A percentile compares a stretch with the other conserved stretches of the same genome.
Conservation (phyloP, 371 early-diverging fungal genomes). For the Mortierella sp. region DNA sequence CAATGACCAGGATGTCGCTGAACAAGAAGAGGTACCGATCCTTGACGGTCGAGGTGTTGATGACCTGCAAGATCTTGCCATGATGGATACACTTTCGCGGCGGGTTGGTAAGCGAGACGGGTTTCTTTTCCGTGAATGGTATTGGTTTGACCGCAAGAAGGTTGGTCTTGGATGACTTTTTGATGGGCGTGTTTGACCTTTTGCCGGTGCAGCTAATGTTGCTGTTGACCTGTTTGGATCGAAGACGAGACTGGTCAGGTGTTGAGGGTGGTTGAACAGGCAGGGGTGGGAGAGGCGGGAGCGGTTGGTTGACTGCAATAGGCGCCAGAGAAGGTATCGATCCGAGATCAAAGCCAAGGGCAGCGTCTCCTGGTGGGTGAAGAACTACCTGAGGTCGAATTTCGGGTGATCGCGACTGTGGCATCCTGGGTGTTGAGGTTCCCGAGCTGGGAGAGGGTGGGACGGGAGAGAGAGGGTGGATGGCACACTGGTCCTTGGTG, state of each 20-base stretch:
- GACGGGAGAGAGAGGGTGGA: conserved; percentile 41
- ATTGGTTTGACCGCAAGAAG: conserved; percentile 13
- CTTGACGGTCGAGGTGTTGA: conserved; percentile 77
- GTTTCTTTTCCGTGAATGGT: conserved; percentile 27
- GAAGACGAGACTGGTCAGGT: conserved; percentile 19
- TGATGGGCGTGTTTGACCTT: neutral
- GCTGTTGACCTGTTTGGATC: conserved; percentile 7
- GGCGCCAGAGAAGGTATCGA: conserved; percentile 25
- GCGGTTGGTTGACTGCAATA: conserved; percentile 33
- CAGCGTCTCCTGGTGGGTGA: conserved; percentile 20
- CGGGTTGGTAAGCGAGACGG: conserved; percentile 50
- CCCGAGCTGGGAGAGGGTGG: conserved; percentile 33
- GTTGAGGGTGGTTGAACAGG: conserved; percentile 13
- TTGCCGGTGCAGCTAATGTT: neutral
- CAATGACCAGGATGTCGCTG: conserved; percentile 82
- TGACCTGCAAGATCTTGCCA: conserved; percentile 83
- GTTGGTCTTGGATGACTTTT: conserved; percentile 19
- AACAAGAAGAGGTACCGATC: conserved; percentile 87
- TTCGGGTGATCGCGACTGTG: conserved; percentile 39
- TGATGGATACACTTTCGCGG: conserved; percentile 80
- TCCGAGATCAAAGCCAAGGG: conserved; percentile 19
- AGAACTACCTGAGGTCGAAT: conserved; percentile 24
- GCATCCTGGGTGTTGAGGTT: conserved; percentile 27
- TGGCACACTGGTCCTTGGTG: conserved; percentile 24
- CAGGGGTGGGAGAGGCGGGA: conserved; percentile 36